Evolutionary conservation across 495 filamentous ascomycete species (phyloP).

Genomic region (Neurospora tetrasperma): DNA sequence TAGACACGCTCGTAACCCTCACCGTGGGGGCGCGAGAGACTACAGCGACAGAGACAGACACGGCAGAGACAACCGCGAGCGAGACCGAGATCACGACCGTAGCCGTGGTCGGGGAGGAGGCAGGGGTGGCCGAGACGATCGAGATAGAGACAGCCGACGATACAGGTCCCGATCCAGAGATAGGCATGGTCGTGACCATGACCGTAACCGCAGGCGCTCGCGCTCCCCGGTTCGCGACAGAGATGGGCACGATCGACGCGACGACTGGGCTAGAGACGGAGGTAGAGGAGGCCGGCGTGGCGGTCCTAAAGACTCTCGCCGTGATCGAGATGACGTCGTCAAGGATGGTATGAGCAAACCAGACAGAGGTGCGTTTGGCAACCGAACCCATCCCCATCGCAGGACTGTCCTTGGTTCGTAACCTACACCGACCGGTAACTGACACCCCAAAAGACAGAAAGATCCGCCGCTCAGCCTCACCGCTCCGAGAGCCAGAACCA

Average conservation of each 20-base stretch:
- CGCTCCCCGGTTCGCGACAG: constrained; percentile 28
- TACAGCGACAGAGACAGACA: constrained; percentile 23
- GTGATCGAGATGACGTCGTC: not conserved
- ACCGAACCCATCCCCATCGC: not conserved
- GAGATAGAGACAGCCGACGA: constrained; percentile 21
- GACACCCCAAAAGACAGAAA: constrained; percentile 11
- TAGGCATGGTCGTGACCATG: constrained; percentile 8
- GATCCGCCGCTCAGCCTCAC: constrained; percentile 1
- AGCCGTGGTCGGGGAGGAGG: constrained; percentile 8
- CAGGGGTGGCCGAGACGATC: constrained; percentile 1
- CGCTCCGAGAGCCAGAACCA: constrained; percentile 20
- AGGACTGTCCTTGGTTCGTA: not conserved
- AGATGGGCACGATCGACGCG: constrained; percentile 22
- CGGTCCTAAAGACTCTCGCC: not conserved
- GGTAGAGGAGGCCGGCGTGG: constrained; percentile 7
- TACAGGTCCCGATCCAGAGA: constrained; percentile 34
- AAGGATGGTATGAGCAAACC: constrained; percentile 7
- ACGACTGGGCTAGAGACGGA: constrained; percentile 7
- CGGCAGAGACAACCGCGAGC: constrained; percentile 18
- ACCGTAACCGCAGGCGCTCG: constrained; percentile 21
- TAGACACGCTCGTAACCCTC: not conserved
- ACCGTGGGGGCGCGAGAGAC: not conserved
- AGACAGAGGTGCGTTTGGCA: constrained; percentile 23
- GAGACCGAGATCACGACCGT: constrained; percentile 24
- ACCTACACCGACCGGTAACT: too few species aligned